Conservation (phyloP, 805 yeast genomes). For the Jamesozyma rosinii region DNA sequence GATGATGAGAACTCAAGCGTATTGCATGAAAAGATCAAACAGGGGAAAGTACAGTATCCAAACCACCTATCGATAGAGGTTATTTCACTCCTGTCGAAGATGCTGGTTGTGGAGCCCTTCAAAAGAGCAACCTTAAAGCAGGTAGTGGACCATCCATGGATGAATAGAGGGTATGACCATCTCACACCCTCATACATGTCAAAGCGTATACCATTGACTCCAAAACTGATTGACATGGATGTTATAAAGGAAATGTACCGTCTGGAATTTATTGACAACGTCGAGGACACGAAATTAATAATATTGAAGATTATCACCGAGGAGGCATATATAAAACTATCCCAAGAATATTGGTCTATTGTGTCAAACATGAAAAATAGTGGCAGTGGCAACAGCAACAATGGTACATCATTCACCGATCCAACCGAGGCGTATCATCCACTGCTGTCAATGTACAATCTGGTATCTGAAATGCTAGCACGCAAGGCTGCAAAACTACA, state of each 20-base stretch:
- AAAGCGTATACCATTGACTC: slow-evolving; percentile 56
- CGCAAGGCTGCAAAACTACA: slow-evolving; percentile 51
- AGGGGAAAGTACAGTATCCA: slow-evolving; percentile 89
- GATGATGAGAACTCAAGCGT: slow-evolving; percentile 91
- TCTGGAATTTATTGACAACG: slow-evolving; percentile 65
- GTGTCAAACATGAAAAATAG: slow-evolving; percentile 8
- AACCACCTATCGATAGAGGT: slow-evolving; percentile 70
- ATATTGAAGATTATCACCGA: slow-evolving; percentile 52
- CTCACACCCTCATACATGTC: slow-evolving; percentile 65
- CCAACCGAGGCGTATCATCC: slow-evolving; percentile 89
- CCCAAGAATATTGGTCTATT: slow-evolving; percentile 24
- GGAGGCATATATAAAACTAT: slow-evolving; percentile 41
- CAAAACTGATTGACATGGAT: slow-evolving; percentile 34
- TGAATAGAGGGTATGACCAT: slow-evolving; percentile 76
- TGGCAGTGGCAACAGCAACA: not conserved
- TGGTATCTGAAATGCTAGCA: slow-evolving; percentile 75
- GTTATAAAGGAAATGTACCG: slow-evolving; percentile 69
- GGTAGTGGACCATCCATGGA: slow-evolving; percentile 88
- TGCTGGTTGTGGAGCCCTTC: slow-evolving; percentile 84
- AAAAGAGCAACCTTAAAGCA: slow-evolving; percentile 73
- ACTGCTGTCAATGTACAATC: slow-evolving; percentile 70
- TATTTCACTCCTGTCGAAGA: slow-evolving; percentile 66
- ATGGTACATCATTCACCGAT: slow-evolving; percentile 35
- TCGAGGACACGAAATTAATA: slow-evolving; percentile 46
- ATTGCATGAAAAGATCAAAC: slow-evolving; percentile 85